Base-by-base conservation (phyloP, 2,329 filamentous ascomycete species). In the Penicillium sp. region DNA sequence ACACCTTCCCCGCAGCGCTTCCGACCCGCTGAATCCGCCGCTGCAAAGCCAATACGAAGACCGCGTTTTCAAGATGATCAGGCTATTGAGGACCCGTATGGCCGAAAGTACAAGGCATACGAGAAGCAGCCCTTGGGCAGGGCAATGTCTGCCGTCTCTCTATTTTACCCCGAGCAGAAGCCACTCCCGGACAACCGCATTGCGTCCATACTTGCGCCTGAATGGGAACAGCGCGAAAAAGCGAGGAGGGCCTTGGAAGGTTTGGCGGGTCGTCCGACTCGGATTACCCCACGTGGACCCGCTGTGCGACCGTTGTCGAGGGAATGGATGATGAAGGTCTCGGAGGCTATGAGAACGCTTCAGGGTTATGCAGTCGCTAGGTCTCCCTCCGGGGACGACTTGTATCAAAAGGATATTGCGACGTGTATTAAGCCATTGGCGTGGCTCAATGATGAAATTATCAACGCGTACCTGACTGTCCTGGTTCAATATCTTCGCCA, bases 361-460 rank as follows among this genome's bases (percentile, higher is more conserved):
- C 59, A 72, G 30, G 65, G 63, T 22, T 61, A 66, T 22, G 63
- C 70, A n/a, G 60, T 79, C 15, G 77, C 69, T 4, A 73, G 61
- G 37, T 75, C 76, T 4, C 62, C 74, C 6, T 64, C 70, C 19
- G 78, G 77, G n/a, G 76, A 78, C 30, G 70, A 73, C 12, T 58
- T 80, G 33, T 79, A 71, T 37, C 72, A 71, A 51, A 72, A 65
- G 33, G 76, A 79, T 59, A 72, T 80, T 47, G 65, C 70, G 2
- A 78, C 76, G 1, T 80, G 78, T 59, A 70, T 72, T 56, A 74
- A 69, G 5, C 70, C 66, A 6, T 56, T 71, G 63, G 74, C 72
- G 1, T 82, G 80, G 80, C 70, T 82, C 24, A 82, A 82, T 56
- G 80, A 82, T 60, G 80, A 81, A 58, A 74, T 81, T 1, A 81